phyloP scores from a whole-genome alignment of 108 stramenopile genomes.

The Stephanodiscus triporus region DNA sequence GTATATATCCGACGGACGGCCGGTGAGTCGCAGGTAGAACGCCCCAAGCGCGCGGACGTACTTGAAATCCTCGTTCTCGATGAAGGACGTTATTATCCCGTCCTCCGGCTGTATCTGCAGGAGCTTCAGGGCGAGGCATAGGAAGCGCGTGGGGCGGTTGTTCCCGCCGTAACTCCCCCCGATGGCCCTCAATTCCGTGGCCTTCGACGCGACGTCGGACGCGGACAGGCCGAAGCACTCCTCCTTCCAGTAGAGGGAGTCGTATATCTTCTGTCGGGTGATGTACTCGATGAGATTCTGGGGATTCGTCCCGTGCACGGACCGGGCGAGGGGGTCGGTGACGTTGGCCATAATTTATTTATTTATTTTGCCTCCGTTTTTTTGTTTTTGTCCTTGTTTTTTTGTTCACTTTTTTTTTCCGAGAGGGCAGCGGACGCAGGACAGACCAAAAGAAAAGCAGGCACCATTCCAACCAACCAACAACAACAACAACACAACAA shows the following conservation, averaged over 20 bases:
- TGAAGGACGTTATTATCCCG: slow-evolving; percentile 90
- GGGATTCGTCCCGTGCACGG: slow-evolving; percentile 97
- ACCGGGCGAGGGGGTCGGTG: slow-evolving; percentile 88
- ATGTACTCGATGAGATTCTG: slow-evolving; percentile 99
- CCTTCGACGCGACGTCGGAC: slow-evolving; percentile 92
- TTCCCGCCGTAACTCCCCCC: slow-evolving; percentile 92
- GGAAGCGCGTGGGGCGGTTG: slow-evolving; percentile 89
- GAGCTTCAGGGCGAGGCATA: slow-evolving; percentile 94
- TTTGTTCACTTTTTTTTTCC: too few relatives aligned
- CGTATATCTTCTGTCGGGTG: slow-evolving; percentile 95
- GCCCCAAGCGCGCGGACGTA: slow-evolving; percentile 94
- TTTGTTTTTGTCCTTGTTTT: not conserved
- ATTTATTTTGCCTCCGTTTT: not conserved
- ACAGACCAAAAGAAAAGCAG: too few relatives aligned
- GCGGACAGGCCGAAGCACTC: slow-evolving; percentile 92
- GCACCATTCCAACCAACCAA: too few relatives aligned
- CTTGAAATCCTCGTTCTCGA: slow-evolving; percentile 96
- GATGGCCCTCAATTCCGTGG: slow-evolving; percentile 78
- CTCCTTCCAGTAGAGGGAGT: slow-evolving; percentile 89
- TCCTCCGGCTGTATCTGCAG: slow-evolving; percentile 95
- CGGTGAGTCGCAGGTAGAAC: slow-evolving; percentile 94
- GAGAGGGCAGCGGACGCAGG: not conserved
- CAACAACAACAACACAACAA: too few relatives aligned
- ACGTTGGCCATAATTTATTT: slow-evolving; percentile 79
- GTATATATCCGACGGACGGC: slow-evolving; percentile 93